Base-by-base conservation (phyloP, 331 rosid genomes). In the Pyracantha coccinea region DNA sequence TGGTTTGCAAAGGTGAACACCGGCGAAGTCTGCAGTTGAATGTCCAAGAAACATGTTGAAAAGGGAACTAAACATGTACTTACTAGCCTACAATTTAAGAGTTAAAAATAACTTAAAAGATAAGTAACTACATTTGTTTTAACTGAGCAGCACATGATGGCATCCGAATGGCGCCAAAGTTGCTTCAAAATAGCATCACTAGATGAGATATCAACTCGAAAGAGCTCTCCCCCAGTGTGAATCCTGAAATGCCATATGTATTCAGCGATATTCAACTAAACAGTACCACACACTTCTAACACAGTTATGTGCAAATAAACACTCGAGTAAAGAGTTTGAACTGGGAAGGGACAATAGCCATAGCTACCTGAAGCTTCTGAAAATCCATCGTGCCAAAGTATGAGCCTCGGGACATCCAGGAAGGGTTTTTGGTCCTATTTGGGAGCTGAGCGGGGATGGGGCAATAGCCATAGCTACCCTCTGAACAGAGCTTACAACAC, bases 401-500 rank as follows among this genome's bases (percentile, higher is more conserved):
- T 89, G 89, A 72, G 99, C 99, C 83, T 95, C 99, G 0, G 99
- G 99, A 7, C 96, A 86, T 45, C 91, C 90, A 52, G 98, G 96
- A 68, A 85, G 97, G n/a, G 97, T 35, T 66, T 92, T 92, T 10
- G 93, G 85, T 10, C 83, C 92, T 14, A 82, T 58, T n/a, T 87
- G 93, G 15, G 93, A 77, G 83, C 86, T 76, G 54, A 89, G 88
- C 16, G 77, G 81, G 25, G 97, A 90, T 3, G 99, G 97, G 70
- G 99, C 86, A 66, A 95, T 92, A 20, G 98, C 99, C 97, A 92
- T 92, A 66, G 99, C 93, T 74, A 95, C 99, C 76, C 99, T 88
- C 79, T 95, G 97, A 71, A 95, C 99, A 7, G 97, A 92, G 72
- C 90, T 97, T 32, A 95, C 97, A 66, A 95, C 92, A 72, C 92